Evolutionary conservation across 345 rosid species (phyloP), one percentile per base, ranked within the genome.

Genomic region (Bruguiera parviflora): DNA sequence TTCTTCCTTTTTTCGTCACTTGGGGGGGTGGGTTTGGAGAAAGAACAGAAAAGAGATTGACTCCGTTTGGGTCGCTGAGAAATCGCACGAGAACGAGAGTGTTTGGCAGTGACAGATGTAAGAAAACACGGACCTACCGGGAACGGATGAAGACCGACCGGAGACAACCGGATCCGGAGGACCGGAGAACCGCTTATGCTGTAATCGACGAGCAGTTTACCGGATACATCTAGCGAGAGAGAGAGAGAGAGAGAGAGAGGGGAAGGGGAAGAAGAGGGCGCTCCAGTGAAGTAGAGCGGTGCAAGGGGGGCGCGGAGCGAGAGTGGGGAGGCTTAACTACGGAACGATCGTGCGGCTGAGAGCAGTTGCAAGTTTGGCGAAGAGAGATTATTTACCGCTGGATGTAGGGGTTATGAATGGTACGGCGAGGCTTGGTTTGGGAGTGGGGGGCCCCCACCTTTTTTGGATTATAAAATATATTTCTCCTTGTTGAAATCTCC

Each of bases 341-440:
- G 33, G 62, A 20, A 8, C 5, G 10, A 67, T 46, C 61, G 68
- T 27, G 31, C 64, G 82, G 76, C 2, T 64, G 46, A 15, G 78
- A 68, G 76, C 46, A 25, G 63, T 39, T 73, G 57, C 21, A 1
- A 22, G 21, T 5, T 46, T 52, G 18, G 5, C 8, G 47, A 58
- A 59, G 4, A 47, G 1, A n/a, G 5, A 18, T 27, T 28, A 0
- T 1, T 19, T 31, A 63, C 71, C 78, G 72, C 67, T 67, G 55
- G 77, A 72, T 78, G 37, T 31, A 33, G 52, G 52, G 69, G 27
- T 33, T n/a, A 53, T 11, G 49, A 43, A 43, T 43, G 49, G 18
- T 43, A 43, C 19, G 3, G 18, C 18, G 15, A 10, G 16, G 47
- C 47, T 39, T 9, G 15, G 4, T 39, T 11, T 39, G 47, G 11